phyloP scores from a whole-genome alignment of 208 protist genomes.

The Phytomonas sp. region DNA sequence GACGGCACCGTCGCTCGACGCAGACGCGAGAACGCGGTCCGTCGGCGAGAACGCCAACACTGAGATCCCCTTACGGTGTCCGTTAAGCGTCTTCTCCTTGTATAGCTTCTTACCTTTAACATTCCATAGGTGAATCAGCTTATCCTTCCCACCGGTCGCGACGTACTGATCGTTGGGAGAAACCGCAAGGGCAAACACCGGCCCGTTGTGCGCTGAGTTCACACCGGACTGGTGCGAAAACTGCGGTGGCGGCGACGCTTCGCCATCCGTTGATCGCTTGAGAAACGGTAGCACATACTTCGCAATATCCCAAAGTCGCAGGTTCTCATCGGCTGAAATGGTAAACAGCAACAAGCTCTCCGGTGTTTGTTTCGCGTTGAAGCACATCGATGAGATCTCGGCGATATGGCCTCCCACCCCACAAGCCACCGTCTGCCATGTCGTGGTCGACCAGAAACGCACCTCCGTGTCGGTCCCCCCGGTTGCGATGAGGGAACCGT shows the following conservation, averaged over 20 bases:
- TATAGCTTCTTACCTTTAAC: constrained; percentile 72
- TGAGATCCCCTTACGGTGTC: constrained; percentile 78
- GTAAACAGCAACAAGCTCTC: constrained; percentile 70
- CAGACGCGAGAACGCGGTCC: constrained; percentile 80
- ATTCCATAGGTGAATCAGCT: constrained; percentile 74
- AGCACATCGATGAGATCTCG: constrained; percentile 70
- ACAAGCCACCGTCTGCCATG: constrained; percentile 53
- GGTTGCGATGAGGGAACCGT: constrained; percentile 66
- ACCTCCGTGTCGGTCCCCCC: constrained; percentile 78
- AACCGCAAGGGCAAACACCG: constrained; percentile 70
- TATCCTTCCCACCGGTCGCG: constrained; percentile 87
- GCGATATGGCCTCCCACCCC: constrained; percentile 60
- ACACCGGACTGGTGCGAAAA: constrained; percentile 60
- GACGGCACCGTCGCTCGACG: constrained; percentile 80
- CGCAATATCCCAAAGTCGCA: constrained; percentile 82
- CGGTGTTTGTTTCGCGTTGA: constrained; percentile 60
- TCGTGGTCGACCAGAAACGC: constrained; percentile 76
- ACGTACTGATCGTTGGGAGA: constrained; percentile 87
- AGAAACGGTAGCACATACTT: constrained; percentile 26
- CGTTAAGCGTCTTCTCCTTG: constrained; percentile 64
- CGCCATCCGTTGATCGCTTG: constrained; percentile 10
- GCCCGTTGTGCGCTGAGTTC: constrained; percentile 66
- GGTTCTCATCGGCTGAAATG: constrained; percentile 66
- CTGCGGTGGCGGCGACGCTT: constrained; percentile 4
- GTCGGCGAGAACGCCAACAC: constrained; percentile 66